These are phyloP conservation scores for Striga hermonthica DNA, from an alignment of 305 asterid species.

Conservation along the genomic window DNA sequence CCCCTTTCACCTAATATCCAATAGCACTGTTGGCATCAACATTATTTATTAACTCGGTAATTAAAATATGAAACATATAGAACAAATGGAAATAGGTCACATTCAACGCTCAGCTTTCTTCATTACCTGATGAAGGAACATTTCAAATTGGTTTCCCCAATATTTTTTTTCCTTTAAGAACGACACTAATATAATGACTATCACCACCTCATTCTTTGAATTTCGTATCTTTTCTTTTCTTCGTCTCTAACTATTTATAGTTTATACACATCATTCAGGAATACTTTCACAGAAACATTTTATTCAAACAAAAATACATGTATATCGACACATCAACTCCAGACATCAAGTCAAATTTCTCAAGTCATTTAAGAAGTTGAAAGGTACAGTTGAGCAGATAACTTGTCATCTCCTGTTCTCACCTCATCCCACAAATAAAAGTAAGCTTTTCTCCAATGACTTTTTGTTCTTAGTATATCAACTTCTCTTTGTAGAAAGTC, in stretches of 20 bases:
- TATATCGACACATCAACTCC: constrained; percentile 24
- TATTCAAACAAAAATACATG: constrained; percentile 22
- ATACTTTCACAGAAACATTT: constrained; percentile 19
- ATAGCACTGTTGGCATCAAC: no score
- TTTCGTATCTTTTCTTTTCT: no score
- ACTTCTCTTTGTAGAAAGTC: constrained; percentile 81
- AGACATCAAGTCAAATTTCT: constrained; percentile 6
- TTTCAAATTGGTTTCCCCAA: background rate
- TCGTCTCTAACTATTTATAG: background rate
- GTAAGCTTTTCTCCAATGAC: constrained; percentile 95
- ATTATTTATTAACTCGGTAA: constrained; percentile 10
- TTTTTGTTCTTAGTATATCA: constrained; percentile 74
- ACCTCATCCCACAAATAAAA: constrained; percentile 99
- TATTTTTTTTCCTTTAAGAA: background rate
- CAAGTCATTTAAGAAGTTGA: constrained; percentile 17
- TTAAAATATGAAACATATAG: constrained; percentile 4
- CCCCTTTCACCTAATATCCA: no score
- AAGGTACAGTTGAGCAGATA: constrained; percentile 27
- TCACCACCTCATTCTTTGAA: no score
- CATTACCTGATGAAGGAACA: background rate
- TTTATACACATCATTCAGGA: constrained; percentile 14
- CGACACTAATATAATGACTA: no score
- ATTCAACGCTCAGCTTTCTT: constrained; percentile 22
- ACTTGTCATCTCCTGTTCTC: constrained; percentile 32
- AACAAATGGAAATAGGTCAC: constrained; percentile 7